Evolutionary conservation across 1,284 basidiomycete species (phyloP).

Genomic region (Ceratobasidium theobromae): DNA sequence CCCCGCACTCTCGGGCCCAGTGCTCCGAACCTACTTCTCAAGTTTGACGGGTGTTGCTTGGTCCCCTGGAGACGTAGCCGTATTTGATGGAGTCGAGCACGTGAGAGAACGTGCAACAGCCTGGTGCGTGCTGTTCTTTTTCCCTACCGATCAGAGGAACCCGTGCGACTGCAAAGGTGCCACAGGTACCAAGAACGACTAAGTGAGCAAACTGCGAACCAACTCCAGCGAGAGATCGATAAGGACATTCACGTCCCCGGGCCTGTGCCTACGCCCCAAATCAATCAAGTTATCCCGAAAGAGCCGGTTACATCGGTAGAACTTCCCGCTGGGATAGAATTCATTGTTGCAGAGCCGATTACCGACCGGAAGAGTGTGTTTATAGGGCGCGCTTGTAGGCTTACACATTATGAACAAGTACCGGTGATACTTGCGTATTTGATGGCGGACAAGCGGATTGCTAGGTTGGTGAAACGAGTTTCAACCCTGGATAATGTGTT

Average conservation of each 20-base stretch:
- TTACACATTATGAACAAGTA: slow-evolving; percentile 78
- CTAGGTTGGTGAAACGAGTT: slow-evolving; percentile 41
- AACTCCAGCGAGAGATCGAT: slow-evolving; percentile 58
- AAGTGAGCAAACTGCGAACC: slow-evolving; percentile 56
- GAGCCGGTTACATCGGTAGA: slow-evolving; percentile 37
- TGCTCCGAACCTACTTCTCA: slow-evolving; percentile 82
- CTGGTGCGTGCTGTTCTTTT: slow-evolving; percentile 12
- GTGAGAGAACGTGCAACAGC: slow-evolving; percentile 61
- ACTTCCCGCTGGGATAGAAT: slow-evolving; percentile 62
- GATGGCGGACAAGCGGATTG: slow-evolving; percentile 69
- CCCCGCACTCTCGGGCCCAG: slow-evolving; percentile 67
- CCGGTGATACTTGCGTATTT: slow-evolving; percentile 70
- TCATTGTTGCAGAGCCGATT: slow-evolving; percentile 74
- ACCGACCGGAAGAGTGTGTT: slow-evolving; percentile 81
- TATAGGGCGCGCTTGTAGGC: slow-evolving; percentile 76
- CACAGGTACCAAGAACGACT: slow-evolving; percentile 71
- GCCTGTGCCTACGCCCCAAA: not conserved
- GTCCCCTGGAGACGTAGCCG: slow-evolving; percentile 70
- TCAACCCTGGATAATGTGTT: not conserved
- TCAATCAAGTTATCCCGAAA: not conserved
- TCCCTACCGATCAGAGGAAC: not conserved
- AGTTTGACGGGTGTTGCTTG: slow-evolving; percentile 67
- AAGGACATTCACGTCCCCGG: slow-evolving; percentile 37
- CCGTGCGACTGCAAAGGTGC: slow-evolving; percentile 33
- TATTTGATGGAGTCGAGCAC: slow-evolving; percentile 85